Conservation (phyloP, 2,329 filamentous ascomycete genomes). For the Chaetomium globosum region DNA sequence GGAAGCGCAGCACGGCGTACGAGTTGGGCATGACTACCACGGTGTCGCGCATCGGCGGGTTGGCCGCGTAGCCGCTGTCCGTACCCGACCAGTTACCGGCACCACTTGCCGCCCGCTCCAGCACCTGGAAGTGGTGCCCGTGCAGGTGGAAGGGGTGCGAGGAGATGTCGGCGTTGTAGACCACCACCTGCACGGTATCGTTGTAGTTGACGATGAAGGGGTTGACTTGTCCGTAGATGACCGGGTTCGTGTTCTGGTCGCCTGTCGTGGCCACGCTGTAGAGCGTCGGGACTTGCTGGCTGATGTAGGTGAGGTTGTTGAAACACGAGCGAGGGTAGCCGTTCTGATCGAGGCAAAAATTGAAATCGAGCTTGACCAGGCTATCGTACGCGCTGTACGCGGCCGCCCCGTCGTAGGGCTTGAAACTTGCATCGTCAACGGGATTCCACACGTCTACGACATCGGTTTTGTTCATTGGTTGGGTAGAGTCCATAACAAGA, state of each 20-base stretch:
- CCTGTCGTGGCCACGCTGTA: conserved; percentile 69
- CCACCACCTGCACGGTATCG: conserved; percentile 50
- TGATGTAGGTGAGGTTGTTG: conserved; percentile 69
- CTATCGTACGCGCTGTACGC: conserved; percentile 57
- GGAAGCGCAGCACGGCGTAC: conserved; percentile 56
- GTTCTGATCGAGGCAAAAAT: conserved; percentile 63
- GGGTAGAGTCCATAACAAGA: conserved; percentile 45
- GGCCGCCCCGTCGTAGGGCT: conserved; percentile 56
- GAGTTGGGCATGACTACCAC: conserved; percentile 47
- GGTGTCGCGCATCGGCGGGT: conserved; percentile 45
- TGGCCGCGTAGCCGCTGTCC: conserved; percentile 37
- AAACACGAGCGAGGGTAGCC: conserved; percentile 64
- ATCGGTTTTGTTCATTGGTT: conserved; percentile 38
- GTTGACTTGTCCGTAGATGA: conserved; percentile 49
- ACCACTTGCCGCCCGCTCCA: conserved; percentile 46
- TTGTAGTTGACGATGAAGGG: conserved; percentile 46
- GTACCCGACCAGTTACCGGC: conserved; percentile 45
- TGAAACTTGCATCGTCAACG: conserved; percentile 64
- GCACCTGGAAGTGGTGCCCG: conserved; percentile 59
- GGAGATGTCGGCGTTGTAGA: conserved; percentile 54
- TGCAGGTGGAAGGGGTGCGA: conserved; percentile 58
- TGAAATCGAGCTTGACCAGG: conserved; percentile 58
- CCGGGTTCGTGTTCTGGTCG: conserved; percentile 46
- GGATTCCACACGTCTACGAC: conserved; percentile 50
- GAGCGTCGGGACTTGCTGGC: conserved; percentile 68